phyloP scores from a whole-genome alignment of 148 eudicot genomes.

The Rhododendron molle region DNA sequence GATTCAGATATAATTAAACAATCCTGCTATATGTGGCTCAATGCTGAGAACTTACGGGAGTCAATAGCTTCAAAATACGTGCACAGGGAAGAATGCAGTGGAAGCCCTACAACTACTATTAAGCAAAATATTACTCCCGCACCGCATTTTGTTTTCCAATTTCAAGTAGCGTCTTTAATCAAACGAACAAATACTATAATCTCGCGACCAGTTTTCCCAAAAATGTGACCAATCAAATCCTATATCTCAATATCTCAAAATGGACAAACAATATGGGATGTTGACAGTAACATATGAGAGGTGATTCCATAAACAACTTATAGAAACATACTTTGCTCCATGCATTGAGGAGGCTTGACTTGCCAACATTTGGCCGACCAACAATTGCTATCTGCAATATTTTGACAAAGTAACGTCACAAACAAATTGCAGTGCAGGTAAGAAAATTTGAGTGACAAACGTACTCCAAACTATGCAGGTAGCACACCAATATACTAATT shows the following conservation, averaged over 20 bases:
- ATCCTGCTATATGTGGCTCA: not conserved
- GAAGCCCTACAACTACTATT: not conserved
- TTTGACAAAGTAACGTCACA: not conserved
- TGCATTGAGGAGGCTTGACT: slow-evolving; percentile 94
- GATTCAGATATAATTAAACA: not conserved
- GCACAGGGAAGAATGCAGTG: not conserved
- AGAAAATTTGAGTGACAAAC: not conserved
- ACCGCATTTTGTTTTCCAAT: not conserved
- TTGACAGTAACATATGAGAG: not conserved
- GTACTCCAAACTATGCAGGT: not conserved
- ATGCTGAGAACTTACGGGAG: not conserved
- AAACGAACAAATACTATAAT: not conserved
- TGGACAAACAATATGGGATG: not conserved
- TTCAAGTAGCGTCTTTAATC: not conserved
- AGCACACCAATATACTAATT: not conserved
- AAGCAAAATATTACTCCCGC: not conserved
- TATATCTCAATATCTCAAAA: not conserved
- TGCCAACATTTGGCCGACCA: slow-evolving; percentile 98
- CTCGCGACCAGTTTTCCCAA: not conserved
- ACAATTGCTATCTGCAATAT: slow-evolving; percentile 82
- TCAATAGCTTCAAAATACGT: not conserved
- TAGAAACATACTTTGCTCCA: slow-evolving; percentile 85
- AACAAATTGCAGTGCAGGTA: not conserved
- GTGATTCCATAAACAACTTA: slow-evolving; percentile 3
- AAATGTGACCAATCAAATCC: not conserved